Evolutionary conservation across 805 yeast species (phyloP), one percentile per base, ranked within the genome.

Genomic region (Torulaspora quercuum): DNA sequence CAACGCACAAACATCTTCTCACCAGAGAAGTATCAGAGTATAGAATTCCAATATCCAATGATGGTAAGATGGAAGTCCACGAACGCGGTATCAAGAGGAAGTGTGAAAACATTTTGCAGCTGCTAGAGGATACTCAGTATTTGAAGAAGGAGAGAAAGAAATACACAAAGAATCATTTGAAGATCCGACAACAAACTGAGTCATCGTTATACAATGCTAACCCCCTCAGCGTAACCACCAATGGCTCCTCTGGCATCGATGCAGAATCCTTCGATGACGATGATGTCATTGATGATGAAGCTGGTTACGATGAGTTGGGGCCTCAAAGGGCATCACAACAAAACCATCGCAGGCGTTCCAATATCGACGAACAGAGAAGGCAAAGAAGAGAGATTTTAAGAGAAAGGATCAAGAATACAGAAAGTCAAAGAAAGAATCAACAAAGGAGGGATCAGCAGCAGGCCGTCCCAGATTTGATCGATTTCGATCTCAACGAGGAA

Each of bases 1-100:
- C 42, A n/a, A 53, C 62, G 7, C 66, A 61, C 39, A 56, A 50
- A 33, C 58, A 53, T 35, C 56, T 61, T 24, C 44, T 61, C 32
- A 44, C 55, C 12, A 52, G 56, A 15, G 62, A 60, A 21, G 54
- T 55, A 9, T 39, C 48, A 25, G 45, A 51, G n/a, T 61, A 51
- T 29, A 53, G 54, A 19, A 55, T 61, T 17, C 47, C 43, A 9
- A 52, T 60, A 34, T 56, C 63, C 6, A 57, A 52, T 26, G 66
- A 61, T 37, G 66, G 66, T 6, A 61, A 61, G 42, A 60, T 60
- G 64, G 66, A 61, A 37, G 48, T 61, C 12, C 66, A 61, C 36
- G 64, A 61, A 44, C 53, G 62, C 25, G 61, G 64, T n/a, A 59
- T 61, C 23, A 50, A 49, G 34, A 61, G 57, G 41, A 61, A 60